These are phyloP conservation scores for Candida pseudoglaebosa DNA, from an alignment of 805 yeast genomes.

Conservation along the genomic window DNA sequence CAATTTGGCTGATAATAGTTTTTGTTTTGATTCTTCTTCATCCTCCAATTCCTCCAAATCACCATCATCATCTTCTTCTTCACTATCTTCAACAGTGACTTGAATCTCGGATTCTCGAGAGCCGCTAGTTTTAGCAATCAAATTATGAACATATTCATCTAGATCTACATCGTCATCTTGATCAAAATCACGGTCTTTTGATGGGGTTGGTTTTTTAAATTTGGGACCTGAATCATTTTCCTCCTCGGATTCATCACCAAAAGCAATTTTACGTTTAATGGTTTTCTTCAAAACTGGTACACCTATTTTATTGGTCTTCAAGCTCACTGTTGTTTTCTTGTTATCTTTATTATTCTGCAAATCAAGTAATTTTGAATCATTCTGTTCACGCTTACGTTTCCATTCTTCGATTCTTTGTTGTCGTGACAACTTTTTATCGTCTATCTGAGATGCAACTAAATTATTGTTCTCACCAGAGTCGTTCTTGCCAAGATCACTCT, in stretches of 20 bases:
- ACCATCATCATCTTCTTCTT: slow-evolving; percentile 12
- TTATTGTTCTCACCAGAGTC: not conserved
- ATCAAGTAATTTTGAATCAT: not conserved
- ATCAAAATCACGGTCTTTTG: not conserved
- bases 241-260: slow-evolving; percentile 28
- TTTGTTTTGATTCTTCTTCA: slow-evolving; percentile 30
- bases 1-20: slow-evolving; percentile 32
- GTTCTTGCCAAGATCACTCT: not conserved
- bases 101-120: not conserved
- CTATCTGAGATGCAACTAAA: slow-evolving; percentile 1
- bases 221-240: slow-evolving; percentile 13
- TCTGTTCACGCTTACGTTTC: slow-evolving; percentile 35
- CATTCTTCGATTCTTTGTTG: slow-evolving; percentile 47
- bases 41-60: slow-evolving; percentile 31
- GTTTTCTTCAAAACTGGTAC: slow-evolving; percentile 5
- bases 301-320: slow-evolving; percentile 8
- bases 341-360: not conserved
- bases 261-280: slow-evolving; percentile 11
- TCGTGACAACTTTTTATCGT: slow-evolving; percentile 22
- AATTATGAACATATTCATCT: slow-evolving; percentile 37
- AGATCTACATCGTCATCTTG: slow-evolving; percentile 32
- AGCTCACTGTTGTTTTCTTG: slow-evolving; percentile 5
- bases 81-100: slow-evolving; percentile 9
- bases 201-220: slow-evolving; percentile 19
- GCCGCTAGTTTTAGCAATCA: not conserved